Evolutionary conservation across 257 asterid species (phyloP).

Genomic region (Lycium ferocissimum): DNA sequence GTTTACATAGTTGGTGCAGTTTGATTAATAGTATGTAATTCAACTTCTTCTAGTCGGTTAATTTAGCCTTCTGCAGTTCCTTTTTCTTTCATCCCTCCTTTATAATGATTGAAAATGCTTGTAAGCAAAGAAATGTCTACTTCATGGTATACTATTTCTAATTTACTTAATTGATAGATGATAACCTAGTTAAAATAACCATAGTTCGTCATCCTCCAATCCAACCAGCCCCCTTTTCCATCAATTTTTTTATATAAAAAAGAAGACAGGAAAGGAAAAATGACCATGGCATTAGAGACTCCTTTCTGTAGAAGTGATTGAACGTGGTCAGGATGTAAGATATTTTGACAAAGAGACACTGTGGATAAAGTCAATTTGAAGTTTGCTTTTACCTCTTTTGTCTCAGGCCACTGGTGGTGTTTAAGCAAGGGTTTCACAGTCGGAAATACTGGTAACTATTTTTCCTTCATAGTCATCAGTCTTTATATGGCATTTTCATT

Average conservation of each 20-base stretch:
- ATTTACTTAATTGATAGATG: constrained; percentile 2
- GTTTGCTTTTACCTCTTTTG: not conserved
- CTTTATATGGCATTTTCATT: not conserved
- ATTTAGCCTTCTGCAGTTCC: constrained; percentile 1
- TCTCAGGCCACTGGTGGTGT: constrained; percentile 83
- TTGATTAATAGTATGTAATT: not conserved
- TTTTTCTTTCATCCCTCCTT: not conserved
- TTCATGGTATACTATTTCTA: not conserved
- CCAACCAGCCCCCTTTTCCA: not conserved
- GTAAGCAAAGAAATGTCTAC: not conserved
- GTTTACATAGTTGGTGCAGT: not conserved
- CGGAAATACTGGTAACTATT: constrained; percentile 74
- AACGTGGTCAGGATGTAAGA: not conserved
- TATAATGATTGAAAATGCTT: not conserved
- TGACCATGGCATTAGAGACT: not conserved
- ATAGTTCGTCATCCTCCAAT: not conserved
- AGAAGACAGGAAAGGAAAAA: not conserved
- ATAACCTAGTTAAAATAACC: not conserved
- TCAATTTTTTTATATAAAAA: not conserved
- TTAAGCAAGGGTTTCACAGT: constrained; percentile 84
- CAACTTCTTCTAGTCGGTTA: not conserved
- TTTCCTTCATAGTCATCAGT: not conserved
- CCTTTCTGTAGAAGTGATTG: not conserved
- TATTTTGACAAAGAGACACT: not conserved
- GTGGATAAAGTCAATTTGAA: not conserved